Evolutionary conservation across 176 grass and related monocot genomes (phyloP).

Genomic region (Avena sativa): DNA sequence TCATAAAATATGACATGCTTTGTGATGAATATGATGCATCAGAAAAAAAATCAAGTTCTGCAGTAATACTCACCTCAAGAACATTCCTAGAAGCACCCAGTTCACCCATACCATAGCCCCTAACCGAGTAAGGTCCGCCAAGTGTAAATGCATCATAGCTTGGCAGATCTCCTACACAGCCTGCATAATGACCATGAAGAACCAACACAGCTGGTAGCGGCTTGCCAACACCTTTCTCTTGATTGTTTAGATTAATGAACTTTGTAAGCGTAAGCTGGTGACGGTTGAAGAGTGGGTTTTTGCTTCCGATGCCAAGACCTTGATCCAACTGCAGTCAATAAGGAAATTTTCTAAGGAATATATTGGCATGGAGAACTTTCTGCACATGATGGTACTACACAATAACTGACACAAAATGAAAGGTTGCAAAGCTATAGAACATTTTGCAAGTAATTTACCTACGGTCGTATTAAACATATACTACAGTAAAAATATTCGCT

Average conservation of each 20-base stretch:
- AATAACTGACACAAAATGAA: constrained; percentile 9
- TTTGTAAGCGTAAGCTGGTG: constrained; percentile 86
- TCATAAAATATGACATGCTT: background rate
- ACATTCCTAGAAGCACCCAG: constrained; percentile 92
- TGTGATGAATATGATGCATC: background rate
- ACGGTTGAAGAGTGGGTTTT: constrained; percentile 92
- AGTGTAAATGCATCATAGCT: constrained; percentile 97
- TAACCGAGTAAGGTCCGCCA: constrained; percentile 92
- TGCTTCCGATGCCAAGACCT: constrained; percentile 95
- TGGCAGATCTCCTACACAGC: constrained; percentile 90
- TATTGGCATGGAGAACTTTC: background rate
- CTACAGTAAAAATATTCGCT: background rate
- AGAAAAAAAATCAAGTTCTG: background rate
- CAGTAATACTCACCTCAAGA: constrained; percentile 74
- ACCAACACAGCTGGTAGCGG: constrained; percentile 84
- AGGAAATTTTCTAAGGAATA: background rate
- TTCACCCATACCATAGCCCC: constrained; percentile 90
- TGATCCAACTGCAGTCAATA: constrained; percentile 83
- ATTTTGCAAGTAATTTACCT: constrained; percentile 2
- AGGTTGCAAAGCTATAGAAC: background rate
- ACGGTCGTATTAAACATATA: background rate
- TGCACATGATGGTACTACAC: background rate
- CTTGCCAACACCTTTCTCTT: constrained; percentile 77
- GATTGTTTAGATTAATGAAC: constrained; percentile 89
- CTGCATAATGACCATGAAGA: constrained; percentile 91